Evolutionary conservation across 345 rosid genomes (phyloP).

Genomic region (Eucalyptus lansdowneana): DNA sequence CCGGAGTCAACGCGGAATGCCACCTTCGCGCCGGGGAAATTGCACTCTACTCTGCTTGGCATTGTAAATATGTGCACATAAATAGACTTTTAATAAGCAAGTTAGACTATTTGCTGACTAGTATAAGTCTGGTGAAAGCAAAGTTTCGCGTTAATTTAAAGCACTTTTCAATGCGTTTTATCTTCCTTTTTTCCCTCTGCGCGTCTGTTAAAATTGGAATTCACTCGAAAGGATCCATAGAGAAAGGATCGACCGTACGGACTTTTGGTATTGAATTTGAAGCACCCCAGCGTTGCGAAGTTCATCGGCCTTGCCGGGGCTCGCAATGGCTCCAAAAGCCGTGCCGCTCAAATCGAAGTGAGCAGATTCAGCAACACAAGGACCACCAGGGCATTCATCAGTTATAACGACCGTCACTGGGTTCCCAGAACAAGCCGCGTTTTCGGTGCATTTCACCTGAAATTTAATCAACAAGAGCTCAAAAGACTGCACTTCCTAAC

Average conservation of each 20-base stretch:
- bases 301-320: slow-evolving; percentile 24
- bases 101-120: background rate
- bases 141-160: background rate
- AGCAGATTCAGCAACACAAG: slow-evolving; percentile 25
- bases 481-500: no score
- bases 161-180: background rate
- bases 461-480: background rate
- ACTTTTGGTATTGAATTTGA: slow-evolving; percentile 41
- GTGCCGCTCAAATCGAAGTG: slow-evolving; percentile 73
- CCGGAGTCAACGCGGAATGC: slow-evolving; percentile 37
- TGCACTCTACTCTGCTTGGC: slow-evolving; percentile 34
- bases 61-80: background rate
- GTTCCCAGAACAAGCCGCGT: slow-evolving; percentile 47
- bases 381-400: slow-evolving; percentile 58
- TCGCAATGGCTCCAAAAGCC: slow-evolving; percentile 73
- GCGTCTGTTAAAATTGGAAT: background rate
- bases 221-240: background rate
- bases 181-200: background rate
- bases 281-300: slow-evolving; percentile 50
- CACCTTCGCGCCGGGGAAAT: slow-evolving; percentile 20
- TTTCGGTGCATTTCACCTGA: slow-evolving; percentile 41
- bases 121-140: background rate
- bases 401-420: slow-evolving; percentile 54
- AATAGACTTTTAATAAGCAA: background rate
- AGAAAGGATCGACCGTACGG: background rate